phyloP scores from a whole-genome alignment of 164 flowering plant species.

The Houttuynia cordata region DNA sequence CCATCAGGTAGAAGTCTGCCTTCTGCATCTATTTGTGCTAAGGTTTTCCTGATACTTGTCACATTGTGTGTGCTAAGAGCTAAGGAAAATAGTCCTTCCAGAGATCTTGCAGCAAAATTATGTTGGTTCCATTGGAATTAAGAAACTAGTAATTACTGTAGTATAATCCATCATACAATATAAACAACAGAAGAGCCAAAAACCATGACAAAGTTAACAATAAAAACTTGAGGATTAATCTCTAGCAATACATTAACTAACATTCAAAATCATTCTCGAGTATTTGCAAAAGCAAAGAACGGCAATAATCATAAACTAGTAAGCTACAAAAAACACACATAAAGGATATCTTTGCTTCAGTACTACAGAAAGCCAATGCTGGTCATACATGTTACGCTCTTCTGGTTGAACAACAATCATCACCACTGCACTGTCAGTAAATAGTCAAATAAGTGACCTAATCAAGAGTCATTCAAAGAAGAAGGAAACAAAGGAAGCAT shows the following conservation, averaged over 20 bases:
- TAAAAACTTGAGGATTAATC: too few relatives aligned
- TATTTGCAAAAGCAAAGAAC: background rate
- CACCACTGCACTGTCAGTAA: constrained; percentile 55
- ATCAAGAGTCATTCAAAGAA: constrained; percentile 1
- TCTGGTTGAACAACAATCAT: constrained; percentile 83
- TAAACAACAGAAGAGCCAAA: too few relatives aligned
- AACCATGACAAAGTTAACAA: too few relatives aligned
- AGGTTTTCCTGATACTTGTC: constrained; percentile 56
- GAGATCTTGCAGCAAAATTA: background rate
- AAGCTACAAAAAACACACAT: too few relatives aligned
- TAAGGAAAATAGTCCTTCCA: constrained; percentile 29
- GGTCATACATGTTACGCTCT: constrained; percentile 97
- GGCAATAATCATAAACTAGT: background rate
- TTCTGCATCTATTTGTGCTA: constrained; percentile 63
- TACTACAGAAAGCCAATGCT: constrained; percentile 62
- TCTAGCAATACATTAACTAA: too few relatives aligned
- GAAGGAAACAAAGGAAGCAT: background rate
- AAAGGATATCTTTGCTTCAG: constrained; percentile 87
- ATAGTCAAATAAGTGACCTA: constrained; percentile 5
- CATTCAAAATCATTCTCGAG: background rate
- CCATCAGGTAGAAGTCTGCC: constrained; percentile 69
- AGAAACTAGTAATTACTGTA: too few relatives aligned
- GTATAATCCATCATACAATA: too few relatives aligned
- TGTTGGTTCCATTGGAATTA: too few relatives aligned
- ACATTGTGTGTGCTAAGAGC: constrained; percentile 60